These are phyloP conservation scores for Sphaerulina musiva DNA, from an alignment of 2,329 filamentous ascomycete species.

Conservation along the genomic window DNA sequence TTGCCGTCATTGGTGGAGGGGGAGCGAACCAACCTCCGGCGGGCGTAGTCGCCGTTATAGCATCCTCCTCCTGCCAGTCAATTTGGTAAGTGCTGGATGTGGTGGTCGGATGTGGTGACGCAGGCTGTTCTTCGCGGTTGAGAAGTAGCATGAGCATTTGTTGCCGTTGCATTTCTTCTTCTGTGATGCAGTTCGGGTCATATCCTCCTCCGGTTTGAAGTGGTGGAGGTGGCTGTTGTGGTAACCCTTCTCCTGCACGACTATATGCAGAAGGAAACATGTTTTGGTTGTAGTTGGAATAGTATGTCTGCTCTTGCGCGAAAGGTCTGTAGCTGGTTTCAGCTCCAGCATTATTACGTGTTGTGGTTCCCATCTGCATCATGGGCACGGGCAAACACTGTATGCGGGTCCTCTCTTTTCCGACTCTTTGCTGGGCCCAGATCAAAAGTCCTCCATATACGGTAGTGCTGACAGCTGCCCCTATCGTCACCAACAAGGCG, in stretches of 20 bases:
- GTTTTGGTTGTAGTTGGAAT: conserved; percentile 42
- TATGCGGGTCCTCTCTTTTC: conserved; percentile 24
- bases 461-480: conserved; percentile 36
- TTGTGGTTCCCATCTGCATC: conserved; percentile 2
- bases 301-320: conserved; percentile 37
- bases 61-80: conserved; percentile 30
- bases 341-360: background rate
- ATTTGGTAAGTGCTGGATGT: conserved; percentile 41
- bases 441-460: conserved; percentile 41
- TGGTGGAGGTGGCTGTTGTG: conserved; percentile 9
- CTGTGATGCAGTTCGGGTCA: conserved; percentile 35
- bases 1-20: background rate
- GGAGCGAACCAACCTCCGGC: conserved; percentile 28
- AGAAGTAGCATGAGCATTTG: conserved; percentile 46
- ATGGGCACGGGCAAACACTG: conserved; percentile 11
- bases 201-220: conserved; percentile 21
- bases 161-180: conserved; percentile 46
- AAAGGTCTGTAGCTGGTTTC: conserved; percentile 15
- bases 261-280: conserved; percentile 39
- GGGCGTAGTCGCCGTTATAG: conserved; percentile 23
- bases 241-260: background rate
- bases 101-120: conserved; percentile 30
- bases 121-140: conserved; percentile 25
- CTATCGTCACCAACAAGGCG: conserved; percentile 40
- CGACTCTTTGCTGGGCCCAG: conserved; percentile 38